Evolutionary conservation across 768 basidiomycete genomes (phyloP), one percentile per base, ranked within the genome.

Genomic region (Glaciozyma antarctica): DNA sequence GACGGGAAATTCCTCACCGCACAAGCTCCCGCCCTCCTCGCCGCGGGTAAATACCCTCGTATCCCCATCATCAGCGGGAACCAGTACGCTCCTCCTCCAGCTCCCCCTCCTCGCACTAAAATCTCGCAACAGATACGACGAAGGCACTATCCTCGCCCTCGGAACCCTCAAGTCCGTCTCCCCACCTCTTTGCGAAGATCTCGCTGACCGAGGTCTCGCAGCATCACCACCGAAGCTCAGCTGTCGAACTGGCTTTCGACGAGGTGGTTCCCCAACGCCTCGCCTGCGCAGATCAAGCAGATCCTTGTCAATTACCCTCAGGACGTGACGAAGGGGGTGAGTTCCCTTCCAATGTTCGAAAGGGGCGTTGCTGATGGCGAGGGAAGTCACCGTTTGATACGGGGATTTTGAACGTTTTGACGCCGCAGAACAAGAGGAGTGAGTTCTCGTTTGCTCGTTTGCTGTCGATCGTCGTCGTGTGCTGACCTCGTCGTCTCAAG

Each of bases 381-480:
- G n/a, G 1, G 49, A 24, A 24, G 6, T 63, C 65, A 1, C 75
- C 75, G 13, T 75, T 72, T 56, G 68, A 65, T 52, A 73, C 75
- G 4, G 70, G 71, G 12, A 41, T 58, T 19, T n/a, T 61, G 2
- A 32, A 66, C 58, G 51, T 30, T 16, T 45, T 67, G 44, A 69
- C 64, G 6, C 56, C 63, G 0, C 69, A 75, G 38, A 69, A 30
- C 58, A 74, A 75, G 53, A 58, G 73, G 9, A 69, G 71, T 51
- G 67, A 65, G 13, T 32, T 62, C 19, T 58, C 16, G 15, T 58
- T 24, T 38, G 57, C n/a, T 26, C 12, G 2, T 41, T n/a, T n/a
- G n/a, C n/a, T n/a, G n/a, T n/a, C n/a, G n/a, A n/a, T n/a, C n/a
- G n/a, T n/a, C n/a, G n/a, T n/a, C n/a, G n/a, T n/a, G 8, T 41